phyloP scores from a whole-genome alignment of 2,329 filamentous ascomycete genomes.

The Phoma sp. region DNA sequence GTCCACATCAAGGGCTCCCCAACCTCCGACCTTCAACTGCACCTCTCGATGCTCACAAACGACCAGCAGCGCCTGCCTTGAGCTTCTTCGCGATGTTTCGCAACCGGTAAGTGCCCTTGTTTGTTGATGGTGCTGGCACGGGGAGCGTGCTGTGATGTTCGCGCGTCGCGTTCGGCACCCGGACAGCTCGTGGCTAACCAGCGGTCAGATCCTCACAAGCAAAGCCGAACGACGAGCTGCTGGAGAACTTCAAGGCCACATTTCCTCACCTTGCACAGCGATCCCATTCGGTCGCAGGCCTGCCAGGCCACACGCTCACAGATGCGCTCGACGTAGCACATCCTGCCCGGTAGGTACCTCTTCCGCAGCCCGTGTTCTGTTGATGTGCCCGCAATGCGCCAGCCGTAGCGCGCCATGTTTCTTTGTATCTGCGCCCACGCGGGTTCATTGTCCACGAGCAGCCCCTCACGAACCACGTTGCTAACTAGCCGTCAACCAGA shows the following conservation, averaged over 20 bases:
- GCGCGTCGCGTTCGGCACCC: conserved; percentile 35
- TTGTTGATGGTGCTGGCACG: conserved; percentile 8
- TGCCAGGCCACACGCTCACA: conserved; percentile 55
- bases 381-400: conserved; percentile 13
- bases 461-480: conserved; percentile 3
- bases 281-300: conserved; percentile 52
- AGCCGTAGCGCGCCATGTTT: conserved; percentile 1
- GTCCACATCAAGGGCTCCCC: conserved; percentile 31
- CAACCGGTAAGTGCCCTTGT: conserved; percentile 51
- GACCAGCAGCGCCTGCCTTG: conserved; percentile 33
- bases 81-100: conserved; percentile 55
- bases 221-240: conserved; percentile 85
- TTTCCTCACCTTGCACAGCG: conserved; percentile 72
- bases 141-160: conserved; percentile 29
- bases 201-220: conserved; percentile 73
- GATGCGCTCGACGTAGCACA: conserved; percentile 57
- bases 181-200: conserved; percentile 29
- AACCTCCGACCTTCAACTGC: conserved; percentile 32
- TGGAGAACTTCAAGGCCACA: conserved; percentile 81
- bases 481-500: conserved; percentile 41
- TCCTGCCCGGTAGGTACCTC: conserved; percentile 52
- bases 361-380: conserved; percentile 2
- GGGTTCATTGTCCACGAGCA: not conserved
- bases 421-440: conserved; percentile 10
- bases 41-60: conserved; percentile 43